phyloP scores from a whole-genome alignment of 164 flowering plant species.

The Aristolochia contorta region DNA sequence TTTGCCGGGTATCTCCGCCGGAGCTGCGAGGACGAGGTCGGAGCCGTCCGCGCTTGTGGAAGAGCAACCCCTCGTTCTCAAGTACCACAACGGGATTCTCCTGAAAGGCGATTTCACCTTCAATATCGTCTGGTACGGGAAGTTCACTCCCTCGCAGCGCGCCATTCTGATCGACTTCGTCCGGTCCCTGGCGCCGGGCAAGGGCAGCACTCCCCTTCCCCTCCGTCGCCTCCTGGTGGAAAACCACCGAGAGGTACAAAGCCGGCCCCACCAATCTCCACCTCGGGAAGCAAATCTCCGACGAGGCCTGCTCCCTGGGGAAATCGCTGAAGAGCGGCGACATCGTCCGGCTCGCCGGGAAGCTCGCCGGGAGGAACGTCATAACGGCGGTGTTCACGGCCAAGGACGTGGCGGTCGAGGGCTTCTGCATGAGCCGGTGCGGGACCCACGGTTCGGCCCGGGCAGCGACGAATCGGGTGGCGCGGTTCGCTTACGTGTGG shows the following conservation, averaged over 20 bases:
- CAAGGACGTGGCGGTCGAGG: constrained; percentile 46
- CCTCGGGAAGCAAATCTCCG: constrained; percentile 40
- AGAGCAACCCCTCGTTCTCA: constrained; percentile 33
- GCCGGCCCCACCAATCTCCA: constrained; percentile 28
- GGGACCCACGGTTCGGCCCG: constrained; percentile 37
- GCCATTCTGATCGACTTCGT: constrained; percentile 56
- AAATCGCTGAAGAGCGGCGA: constrained; percentile 30
- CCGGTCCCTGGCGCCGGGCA: constrained; percentile 33
- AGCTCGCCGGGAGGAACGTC: constrained; percentile 8
- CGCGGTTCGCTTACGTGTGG: constrained; percentile 46
- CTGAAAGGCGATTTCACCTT: constrained; percentile 53
- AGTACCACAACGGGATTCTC: constrained; percentile 64
- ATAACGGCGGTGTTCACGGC: constrained; percentile 50
- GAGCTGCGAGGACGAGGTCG: constrained; percentile 45
- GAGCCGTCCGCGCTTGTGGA: constrained; percentile 27
- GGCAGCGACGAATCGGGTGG: background rate
- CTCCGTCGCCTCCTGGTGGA: constrained; percentile 61
- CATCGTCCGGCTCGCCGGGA: constrained; percentile 27
- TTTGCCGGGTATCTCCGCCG: background rate
- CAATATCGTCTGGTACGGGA: constrained; percentile 60
- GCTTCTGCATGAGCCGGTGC: constrained; percentile 45
- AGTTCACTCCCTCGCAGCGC: constrained; percentile 41
- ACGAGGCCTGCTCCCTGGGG: constrained; percentile 40
- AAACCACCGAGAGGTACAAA: constrained; percentile 44
- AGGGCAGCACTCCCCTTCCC: constrained; percentile 12